These are phyloP conservation scores for Cenchrus purpureus DNA, from an alignment of 176 grass and related monocot species.

Conservation along the genomic window DNA sequence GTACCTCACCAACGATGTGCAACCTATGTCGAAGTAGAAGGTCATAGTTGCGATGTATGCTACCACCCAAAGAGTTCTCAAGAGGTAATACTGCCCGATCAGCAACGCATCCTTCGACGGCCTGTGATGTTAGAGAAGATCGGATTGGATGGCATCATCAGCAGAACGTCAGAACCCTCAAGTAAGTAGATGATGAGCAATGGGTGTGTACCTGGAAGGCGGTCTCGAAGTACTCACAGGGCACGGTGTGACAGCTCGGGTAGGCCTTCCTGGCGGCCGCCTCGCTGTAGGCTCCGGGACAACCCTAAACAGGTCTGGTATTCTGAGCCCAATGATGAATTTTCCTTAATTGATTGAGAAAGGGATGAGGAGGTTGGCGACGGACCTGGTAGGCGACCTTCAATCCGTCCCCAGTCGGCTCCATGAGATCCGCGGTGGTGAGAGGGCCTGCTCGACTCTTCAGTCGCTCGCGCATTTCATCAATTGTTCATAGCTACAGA, in stretches of 20 bases:
- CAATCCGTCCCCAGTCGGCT: conserved; percentile 43
- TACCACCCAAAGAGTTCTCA: conserved; percentile 81
- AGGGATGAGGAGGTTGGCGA: not conserved
- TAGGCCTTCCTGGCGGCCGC: conserved; percentile 81
- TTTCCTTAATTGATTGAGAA: not conserved
- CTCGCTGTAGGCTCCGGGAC: conserved; percentile 81
- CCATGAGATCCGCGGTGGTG: conserved; percentile 54
- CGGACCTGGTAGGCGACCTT: conserved; percentile 71
- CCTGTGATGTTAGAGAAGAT: conserved; percentile 36
- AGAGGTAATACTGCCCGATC: conserved; percentile 75
- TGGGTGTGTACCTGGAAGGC: conserved; percentile 59
- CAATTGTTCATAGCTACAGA: not conserved
- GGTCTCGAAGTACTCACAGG: conserved; percentile 79
- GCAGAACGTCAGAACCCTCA: no score
- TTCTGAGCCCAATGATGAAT: no score
- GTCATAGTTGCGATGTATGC: conserved; percentile 89
- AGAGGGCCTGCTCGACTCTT: conserved; percentile 46
- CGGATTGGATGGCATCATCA: no score
- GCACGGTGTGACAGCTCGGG: conserved; percentile 75
- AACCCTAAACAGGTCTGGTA: conserved; percentile 44
- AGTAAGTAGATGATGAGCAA: not conserved
- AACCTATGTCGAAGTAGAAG: conserved; percentile 72
- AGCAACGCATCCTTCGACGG: conserved; percentile 55
- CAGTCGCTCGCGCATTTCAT: not conserved
- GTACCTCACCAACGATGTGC: conserved; percentile 78